These are phyloP conservation scores for Clonostachys chloroleuca DNA, from an alignment of 2,329 filamentous ascomycete species.

Conservation along the genomic window DNA sequence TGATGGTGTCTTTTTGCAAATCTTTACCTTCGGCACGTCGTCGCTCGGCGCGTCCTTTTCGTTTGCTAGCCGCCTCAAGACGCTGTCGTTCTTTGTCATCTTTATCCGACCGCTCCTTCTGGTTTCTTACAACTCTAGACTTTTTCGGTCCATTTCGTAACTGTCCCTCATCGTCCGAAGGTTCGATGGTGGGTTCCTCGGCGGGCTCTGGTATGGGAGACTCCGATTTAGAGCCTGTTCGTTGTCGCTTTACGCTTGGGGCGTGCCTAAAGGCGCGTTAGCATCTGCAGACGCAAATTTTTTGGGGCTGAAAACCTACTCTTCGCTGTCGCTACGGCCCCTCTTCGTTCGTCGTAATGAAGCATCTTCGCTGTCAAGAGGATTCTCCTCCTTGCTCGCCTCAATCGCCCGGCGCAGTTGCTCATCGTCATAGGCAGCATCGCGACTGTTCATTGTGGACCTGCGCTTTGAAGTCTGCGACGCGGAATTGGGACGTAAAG, in stretches of 20 bases:
- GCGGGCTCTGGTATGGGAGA: conserved; percentile 45
- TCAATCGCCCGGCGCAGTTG: conserved; percentile 85
- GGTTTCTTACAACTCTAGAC: conserved; percentile 53
- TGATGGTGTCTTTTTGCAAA: neutral
- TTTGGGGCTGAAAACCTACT: conserved; percentile 57
- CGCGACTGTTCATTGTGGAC: conserved; percentile 95
- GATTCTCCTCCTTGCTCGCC: conserved; percentile 82
- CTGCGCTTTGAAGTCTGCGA: conserved; percentile 71
- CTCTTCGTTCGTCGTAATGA: conserved; percentile 70
- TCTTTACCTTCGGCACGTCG: conserved; percentile 73
- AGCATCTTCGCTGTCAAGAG: conserved; percentile 42
- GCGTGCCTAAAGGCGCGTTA: conserved; percentile 51
- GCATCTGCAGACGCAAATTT: conserved; percentile 8
- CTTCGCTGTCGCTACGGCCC: conserved; percentile 85
- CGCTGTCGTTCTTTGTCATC: conserved; percentile 73
- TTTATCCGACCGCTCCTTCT: conserved; percentile 60
- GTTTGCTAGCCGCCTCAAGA: conserved; percentile 70
- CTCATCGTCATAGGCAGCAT: conserved; percentile 93
- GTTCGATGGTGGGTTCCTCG: conserved; percentile 44
- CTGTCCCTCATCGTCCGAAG: conserved; percentile 70
- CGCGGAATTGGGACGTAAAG: conserved; percentile 43
- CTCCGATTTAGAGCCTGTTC: conserved; percentile 73
- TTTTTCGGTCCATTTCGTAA: conserved; percentile 54
- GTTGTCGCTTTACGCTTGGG: conserved; percentile 72
- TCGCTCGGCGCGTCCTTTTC: conserved; percentile 77